These are phyloP conservation scores for Penicillium psychrofluorescens DNA, from an alignment of 495 filamentous ascomycete genomes.

Conservation along the genomic window DNA sequence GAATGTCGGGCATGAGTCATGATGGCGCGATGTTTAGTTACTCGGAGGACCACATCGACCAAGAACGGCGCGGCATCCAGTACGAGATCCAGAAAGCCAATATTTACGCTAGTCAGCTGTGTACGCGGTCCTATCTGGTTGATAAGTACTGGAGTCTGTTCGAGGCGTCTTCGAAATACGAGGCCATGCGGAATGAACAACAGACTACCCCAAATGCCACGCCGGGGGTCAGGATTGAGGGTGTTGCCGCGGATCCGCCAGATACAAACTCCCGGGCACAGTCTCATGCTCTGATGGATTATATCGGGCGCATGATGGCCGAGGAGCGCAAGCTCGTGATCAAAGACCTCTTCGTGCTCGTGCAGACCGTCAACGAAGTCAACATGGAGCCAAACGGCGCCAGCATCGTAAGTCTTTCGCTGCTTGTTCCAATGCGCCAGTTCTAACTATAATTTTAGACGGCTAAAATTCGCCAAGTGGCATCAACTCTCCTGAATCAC, in stretches of 20 bases:
- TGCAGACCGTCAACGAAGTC: constrained; percentile 64
- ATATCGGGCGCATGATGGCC: constrained; percentile 48
- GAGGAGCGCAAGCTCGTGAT: constrained; percentile 67
- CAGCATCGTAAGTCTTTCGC: constrained; percentile 48
- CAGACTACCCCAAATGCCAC: constrained; percentile 9
- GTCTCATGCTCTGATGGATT: constrained; percentile 33
- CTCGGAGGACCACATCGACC: constrained; percentile 18
- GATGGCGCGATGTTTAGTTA: constrained; percentile 17
- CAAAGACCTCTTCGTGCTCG: constrained; percentile 62
- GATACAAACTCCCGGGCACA: constrained; percentile 5
- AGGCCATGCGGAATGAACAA: constrained; percentile 11
- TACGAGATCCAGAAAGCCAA: constrained; percentile 82
- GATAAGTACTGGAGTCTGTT: constrained; percentile 70
- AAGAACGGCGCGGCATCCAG: constrained; percentile 47
- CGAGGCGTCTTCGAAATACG: constrained; percentile 40
- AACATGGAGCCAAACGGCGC: constrained; percentile 78
- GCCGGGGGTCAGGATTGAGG: constrained; percentile 12
- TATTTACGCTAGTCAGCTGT: constrained; percentile 67
- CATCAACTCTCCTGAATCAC: constrained; percentile 62
- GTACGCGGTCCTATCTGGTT: constrained; percentile 70
- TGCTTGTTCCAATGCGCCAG: not conserved
- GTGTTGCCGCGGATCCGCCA: not conserved
- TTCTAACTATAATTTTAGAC: constrained; percentile 27
- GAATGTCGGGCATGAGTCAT: constrained; percentile 6
- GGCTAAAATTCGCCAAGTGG: constrained; percentile 67